Evolutionary conservation across 495 filamentous ascomycete genomes (phyloP), one percentile per base, ranked within the genome.

Genomic region (Talaromyces proteolyticus): DNA sequence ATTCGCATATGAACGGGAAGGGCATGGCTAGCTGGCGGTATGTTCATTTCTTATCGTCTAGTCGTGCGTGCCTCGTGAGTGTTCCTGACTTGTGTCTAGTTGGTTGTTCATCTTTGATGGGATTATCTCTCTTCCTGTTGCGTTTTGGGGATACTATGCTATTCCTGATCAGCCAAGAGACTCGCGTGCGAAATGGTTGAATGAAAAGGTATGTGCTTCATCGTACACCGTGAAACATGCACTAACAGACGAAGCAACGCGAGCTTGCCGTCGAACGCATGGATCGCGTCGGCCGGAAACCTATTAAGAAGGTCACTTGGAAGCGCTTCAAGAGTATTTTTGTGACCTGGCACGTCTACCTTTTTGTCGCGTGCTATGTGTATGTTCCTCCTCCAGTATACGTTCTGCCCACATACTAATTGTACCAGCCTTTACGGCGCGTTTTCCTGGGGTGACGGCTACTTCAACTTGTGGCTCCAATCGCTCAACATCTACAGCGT

Each of bases 71-170:
- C n/a, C n/a, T n/a, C n/a, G n/a, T n/a, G n/a, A n/a, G n/a, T n/a
- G n/a, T n/a, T n/a, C n/a, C n/a, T n/a, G n/a, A n/a, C n/a, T n/a
- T n/a, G n/a, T n/a, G n/a, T n/a, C n/a, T n/a, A 36, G 44, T 6
- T 47, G 44, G 44, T 26, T 19, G 8, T 47, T 37, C 18, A 45
- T 45, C 12, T 45, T 45, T 11, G 44, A 37, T 10, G 25, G 44
- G 2, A 47, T 47, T 16, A 45, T 45, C 23, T 45, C 43, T 2
- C 2, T 45, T 26, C 43, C 43, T 0, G 26, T 45, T 34, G 43
- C 43, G 2, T 18, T 45, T 7, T 45, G 20, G 20, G 43, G 43
- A 7, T 45, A 25, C n/a, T 45, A 17, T 16, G 20, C 21, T 17
- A 45, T 45, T 26, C 43, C 43, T 2, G 43, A 45, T 16, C 20